phyloP scores from a whole-genome alignment of 1,284 basidiomycete species.

The Cryptococcus sp. region DNA sequence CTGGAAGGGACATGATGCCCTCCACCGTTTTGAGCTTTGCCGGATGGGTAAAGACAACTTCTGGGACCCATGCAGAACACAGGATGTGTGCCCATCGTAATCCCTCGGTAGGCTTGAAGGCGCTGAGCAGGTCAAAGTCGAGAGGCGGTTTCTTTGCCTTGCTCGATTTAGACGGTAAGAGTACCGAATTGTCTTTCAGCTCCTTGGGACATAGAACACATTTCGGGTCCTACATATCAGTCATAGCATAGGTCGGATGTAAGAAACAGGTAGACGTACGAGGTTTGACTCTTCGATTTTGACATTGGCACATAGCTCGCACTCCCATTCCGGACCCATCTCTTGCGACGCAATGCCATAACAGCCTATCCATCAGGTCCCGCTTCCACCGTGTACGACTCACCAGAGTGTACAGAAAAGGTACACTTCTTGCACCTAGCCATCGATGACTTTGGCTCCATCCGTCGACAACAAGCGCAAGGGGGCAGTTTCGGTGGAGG shows the following conservation, averaged over 20 bases:
- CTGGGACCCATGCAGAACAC: slow-evolving; percentile 81
- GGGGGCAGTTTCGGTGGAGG: slow-evolving; percentile 55
- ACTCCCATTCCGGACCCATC: slow-evolving; percentile 66
- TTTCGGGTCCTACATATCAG: slow-evolving; percentile 30
- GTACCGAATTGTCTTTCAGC: slow-evolving; percentile 6
- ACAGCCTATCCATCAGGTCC: slow-evolving; percentile 49
- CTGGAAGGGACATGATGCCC: slow-evolving; percentile 69
- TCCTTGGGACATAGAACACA: slow-evolving; percentile 47
- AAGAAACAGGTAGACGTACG: slow-evolving; percentile 48
- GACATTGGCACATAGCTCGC: slow-evolving; percentile 77
- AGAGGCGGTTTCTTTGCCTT: slow-evolving; percentile 48
- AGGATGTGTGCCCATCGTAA: slow-evolving; percentile 88
- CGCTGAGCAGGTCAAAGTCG: slow-evolving; percentile 67
- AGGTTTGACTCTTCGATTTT: slow-evolving; percentile 68
- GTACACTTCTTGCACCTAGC: slow-evolving; percentile 72
- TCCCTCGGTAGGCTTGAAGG: slow-evolving; percentile 88
- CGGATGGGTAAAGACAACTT: slow-evolving; percentile 72
- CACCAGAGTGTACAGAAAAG: slow-evolving; percentile 69
- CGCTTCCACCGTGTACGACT: slow-evolving; percentile 10
- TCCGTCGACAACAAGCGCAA: slow-evolving; percentile 69
- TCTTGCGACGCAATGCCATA: slow-evolving; percentile 63
- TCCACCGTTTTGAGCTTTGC: slow-evolving; percentile 69
- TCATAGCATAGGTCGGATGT: background rate
- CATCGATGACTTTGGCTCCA: slow-evolving; percentile 66
- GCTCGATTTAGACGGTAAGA: slow-evolving; percentile 7